Conservation (phyloP, 805 yeast species). For the Wickerhamomyces hampshirensis region DNA sequence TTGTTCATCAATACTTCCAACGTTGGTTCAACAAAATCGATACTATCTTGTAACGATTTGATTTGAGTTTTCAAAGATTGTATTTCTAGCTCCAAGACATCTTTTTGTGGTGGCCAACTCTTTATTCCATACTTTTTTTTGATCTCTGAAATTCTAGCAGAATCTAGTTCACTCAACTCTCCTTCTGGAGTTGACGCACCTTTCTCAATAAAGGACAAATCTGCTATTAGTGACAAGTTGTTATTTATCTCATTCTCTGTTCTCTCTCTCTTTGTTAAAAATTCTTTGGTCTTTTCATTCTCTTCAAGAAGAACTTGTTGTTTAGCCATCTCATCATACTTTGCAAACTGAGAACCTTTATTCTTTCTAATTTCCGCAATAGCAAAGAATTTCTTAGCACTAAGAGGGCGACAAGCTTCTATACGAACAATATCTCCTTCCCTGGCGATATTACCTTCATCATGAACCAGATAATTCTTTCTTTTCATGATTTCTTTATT, state of each 20-base stretch:
- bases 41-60: constrained; percentile 24
- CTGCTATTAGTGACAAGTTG: constrained; percentile 26
- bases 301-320: constrained; percentile 65
- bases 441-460: constrained; percentile 84
- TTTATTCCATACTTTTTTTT: constrained; percentile 42
- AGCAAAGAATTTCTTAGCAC: constrained; percentile 80
- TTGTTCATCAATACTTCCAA: constrained; percentile 31
- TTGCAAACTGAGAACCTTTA: constrained; percentile 88
- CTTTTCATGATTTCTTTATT: constrained; percentile 72
- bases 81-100: constrained; percentile 36
- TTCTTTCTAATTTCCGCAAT: constrained; percentile 86
- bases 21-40: constrained; percentile 32
- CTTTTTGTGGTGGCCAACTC: constrained; percentile 41
- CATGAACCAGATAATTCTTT: constrained; percentile 88
- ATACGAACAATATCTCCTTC: constrained; percentile 96
- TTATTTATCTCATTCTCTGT: constrained; percentile 26
- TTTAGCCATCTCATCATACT: constrained; percentile 71
- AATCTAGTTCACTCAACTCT: constrained; percentile 29
- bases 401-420: constrained; percentile 81
- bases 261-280: constrained; percentile 44
- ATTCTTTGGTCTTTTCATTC: constrained; percentile 45
- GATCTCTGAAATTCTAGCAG: constrained; percentile 33
- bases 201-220: constrained; percentile 27
- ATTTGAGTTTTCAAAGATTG: constrained; percentile 26
- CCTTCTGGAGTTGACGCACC: constrained; percentile 23